phyloP scores from a whole-genome alignment of 2,329 filamentous ascomycete species.

The Talaromyces sp. region DNA sequence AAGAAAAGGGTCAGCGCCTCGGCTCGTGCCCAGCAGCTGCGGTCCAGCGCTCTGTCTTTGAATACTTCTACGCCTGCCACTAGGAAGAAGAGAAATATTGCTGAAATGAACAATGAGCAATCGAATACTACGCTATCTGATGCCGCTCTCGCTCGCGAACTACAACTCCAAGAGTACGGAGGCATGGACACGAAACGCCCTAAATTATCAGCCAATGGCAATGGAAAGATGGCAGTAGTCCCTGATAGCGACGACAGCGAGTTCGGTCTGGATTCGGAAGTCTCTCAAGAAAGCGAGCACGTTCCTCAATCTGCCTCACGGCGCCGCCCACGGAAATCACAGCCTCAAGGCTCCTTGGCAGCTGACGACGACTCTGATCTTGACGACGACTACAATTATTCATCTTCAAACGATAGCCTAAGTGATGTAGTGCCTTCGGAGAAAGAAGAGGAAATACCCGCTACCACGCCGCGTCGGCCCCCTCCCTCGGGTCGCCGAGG shows the following conservation, averaged over 20 bases:
- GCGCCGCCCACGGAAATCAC: slow-evolving; percentile 2
- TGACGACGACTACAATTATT: slow-evolving; percentile 19
- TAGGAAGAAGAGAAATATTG: slow-evolving; percentile 41
- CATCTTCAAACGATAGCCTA: slow-evolving; percentile 6
- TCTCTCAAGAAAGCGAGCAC: not conserved
- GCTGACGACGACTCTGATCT: slow-evolving; percentile 14
- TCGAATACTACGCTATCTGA: slow-evolving; percentile 33
- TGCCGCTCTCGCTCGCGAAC: slow-evolving; percentile 50
- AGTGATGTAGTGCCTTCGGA: slow-evolving; percentile 3
- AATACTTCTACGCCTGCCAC: slow-evolving; percentile 16
- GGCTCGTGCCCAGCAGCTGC: slow-evolving; percentile 43
- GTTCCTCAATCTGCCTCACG: not conserved
- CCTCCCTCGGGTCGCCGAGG: not conserved
- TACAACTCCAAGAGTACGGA: slow-evolving; percentile 54
- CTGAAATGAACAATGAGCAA: slow-evolving; percentile 39
- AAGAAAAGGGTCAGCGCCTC: slow-evolving; percentile 38
- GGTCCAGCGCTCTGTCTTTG: slow-evolving; percentile 48
- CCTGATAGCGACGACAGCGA: slow-evolving; percentile 19
- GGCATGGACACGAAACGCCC: slow-evolving; percentile 31
- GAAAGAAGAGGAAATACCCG: not conserved
- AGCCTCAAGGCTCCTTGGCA: not conserved
- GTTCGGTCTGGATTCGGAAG: not conserved
- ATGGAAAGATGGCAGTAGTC: slow-evolving; percentile 15
- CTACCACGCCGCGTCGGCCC: not conserved
- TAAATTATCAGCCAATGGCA: slow-evolving; percentile 19